phyloP scores from a whole-genome alignment of 1,284 basidiomycete species.

The Leccinum fallax region DNA sequence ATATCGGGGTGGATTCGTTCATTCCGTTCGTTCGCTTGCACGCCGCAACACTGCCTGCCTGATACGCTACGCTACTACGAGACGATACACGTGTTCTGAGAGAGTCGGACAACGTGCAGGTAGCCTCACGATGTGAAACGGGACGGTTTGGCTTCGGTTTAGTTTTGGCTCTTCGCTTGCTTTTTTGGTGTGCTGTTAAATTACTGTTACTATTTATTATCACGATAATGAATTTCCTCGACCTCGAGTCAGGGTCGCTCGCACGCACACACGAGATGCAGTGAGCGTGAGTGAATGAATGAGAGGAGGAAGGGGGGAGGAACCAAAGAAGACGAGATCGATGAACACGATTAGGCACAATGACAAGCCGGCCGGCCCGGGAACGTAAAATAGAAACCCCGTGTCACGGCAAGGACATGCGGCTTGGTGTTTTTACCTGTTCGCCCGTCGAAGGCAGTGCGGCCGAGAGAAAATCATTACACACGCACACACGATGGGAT shows the following conservation, averaged over 20 bases:
- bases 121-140: conserved; percentile 18
- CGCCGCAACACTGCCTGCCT: background rate
- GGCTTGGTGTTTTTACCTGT: background rate
- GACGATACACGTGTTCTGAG: background rate
- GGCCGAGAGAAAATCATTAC: conserved; percentile 24
- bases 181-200: background rate
- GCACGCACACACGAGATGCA: background rate
- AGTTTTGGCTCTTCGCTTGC: background rate
- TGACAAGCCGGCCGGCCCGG: background rate
- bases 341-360: background rate
- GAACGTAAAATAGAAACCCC: conserved; percentile 13
- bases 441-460: conserved; percentile 17
- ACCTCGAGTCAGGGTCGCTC: background rate
- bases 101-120: conserved; percentile 19
- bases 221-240: background rate
- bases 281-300: background rate
- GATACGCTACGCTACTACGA: background rate
- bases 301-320: background rate
- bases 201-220: background rate
- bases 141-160: background rate
- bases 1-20: background rate
- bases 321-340: background rate
- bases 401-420: conserved; percentile 21
- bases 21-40: background rate
- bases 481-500: background rate